phyloP scores from a whole-genome alignment of 139 green algal species.

The Coelastrella sp. region DNA sequence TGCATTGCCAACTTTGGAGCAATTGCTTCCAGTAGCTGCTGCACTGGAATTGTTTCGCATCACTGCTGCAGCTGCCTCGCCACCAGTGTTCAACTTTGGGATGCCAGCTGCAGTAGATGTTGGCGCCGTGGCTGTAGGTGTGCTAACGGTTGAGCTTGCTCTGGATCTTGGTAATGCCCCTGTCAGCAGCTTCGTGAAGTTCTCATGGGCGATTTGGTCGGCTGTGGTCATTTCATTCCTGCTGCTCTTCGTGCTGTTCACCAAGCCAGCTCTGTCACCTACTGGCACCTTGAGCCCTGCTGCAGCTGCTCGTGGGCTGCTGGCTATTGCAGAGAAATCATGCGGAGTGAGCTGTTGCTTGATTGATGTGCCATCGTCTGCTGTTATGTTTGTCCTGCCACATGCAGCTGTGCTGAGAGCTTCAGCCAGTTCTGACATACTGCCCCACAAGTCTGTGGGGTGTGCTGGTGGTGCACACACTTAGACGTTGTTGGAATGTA shows the following conservation, averaged over 20 bases:
- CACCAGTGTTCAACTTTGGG: too few relatives aligned
- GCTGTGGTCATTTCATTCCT: constrained; percentile 2
- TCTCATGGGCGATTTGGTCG: background rate
- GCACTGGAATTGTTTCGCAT: background rate
- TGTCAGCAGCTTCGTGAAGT: background rate
- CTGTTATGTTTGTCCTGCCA: background rate
- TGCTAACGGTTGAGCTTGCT: background rate
- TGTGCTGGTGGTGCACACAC: too few relatives aligned
- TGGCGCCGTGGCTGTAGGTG: background rate
- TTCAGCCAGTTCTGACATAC: too few relatives aligned
- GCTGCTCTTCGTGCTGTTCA: constrained; percentile 3
- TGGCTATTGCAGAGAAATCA: background rate
- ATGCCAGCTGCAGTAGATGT: background rate
- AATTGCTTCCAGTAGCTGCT: background rate
- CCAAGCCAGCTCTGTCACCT: constrained; percentile 10
- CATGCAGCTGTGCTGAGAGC: too few relatives aligned
- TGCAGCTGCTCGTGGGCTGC: background rate
- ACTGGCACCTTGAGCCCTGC: background rate
- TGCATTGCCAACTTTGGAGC: background rate
- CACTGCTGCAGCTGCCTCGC: background rate
- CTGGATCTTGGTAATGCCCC: background rate
- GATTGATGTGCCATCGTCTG: background rate
- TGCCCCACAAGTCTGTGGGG: too few relatives aligned
- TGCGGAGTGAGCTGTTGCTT: background rate
- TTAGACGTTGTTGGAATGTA: too few relatives aligned